Evolutionary conservation across 106 monocot genomes (phyloP), one percentile per base, ranked within the genome.

Genomic region (Agapanthus africanus): DNA sequence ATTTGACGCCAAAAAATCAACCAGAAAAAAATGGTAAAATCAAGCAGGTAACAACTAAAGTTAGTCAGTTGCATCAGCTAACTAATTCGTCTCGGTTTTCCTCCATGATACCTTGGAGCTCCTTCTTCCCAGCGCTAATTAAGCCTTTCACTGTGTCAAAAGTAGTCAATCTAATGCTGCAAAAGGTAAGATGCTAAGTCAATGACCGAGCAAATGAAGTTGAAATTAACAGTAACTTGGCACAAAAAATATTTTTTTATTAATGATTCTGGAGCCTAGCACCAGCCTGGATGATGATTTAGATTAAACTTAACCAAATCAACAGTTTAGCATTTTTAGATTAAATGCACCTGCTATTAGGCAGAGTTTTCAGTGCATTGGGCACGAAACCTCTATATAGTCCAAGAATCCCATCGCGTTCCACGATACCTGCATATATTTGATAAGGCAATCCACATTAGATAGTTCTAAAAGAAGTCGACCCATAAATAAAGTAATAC

Each of bases 301-400:
- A 34, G 34, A 60, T 60, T 30, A 60, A 60, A 31, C 25, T 26
- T 32, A 0, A 59, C 11, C 10, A 60, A 60, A 15, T 6, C 37
- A 63, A 14, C 3, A 63, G 7, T 19, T 36, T 1, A 25, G 36
- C 18, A 63, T 7, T 46, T 60, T 6, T 33, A 16, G 7, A 35
- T 52, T 35, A 79, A 69, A 37, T 37, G 11, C 10, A 95, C 95
- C 95, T 95, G 95, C 88, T 95, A 59, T 86, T 95, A 68, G 95
- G 95, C 37, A 97, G 71, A 68, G 47, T 95, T 82, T 91, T 95
- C 61, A 97, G 59, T 54, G 91, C 86, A 82, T 91, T 91, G 30
- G 95, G 95, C 37, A 97, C 74, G 62, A 97, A 95, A 49, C 91
- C 95, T 71, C 95, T 77, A 59, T 97, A 97, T 38, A 97, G 73